A percentile compares a stretch with the other conserved stretches of the same genome.
Evolutionary conservation across 179 eudicot species (phyloP).

Genomic region (Beta macrorhiza): DNA sequence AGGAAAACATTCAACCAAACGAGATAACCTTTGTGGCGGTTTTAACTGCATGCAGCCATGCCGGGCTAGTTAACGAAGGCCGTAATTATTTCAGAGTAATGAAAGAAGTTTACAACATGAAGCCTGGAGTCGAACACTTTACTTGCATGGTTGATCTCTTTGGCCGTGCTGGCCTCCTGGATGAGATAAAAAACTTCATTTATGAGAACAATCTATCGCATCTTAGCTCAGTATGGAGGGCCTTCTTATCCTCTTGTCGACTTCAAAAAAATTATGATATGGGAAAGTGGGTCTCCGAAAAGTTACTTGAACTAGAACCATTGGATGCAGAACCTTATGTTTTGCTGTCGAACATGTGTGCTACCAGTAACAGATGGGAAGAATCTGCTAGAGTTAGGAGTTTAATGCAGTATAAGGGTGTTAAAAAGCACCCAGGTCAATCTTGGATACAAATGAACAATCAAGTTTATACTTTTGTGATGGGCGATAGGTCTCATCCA

Average conservation of each 20-base stretch:
- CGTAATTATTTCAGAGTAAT: slow-evolving; percentile 54
- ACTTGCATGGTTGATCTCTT: slow-evolving; percentile 86
- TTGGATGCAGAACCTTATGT: slow-evolving; percentile 57
- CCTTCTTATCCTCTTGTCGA: slow-evolving; percentile 75
- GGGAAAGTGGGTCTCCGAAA: slow-evolving; percentile 65
- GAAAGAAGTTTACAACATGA: slow-evolving; percentile 55
- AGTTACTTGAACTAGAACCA: slow-evolving; percentile 67
- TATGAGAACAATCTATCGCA: slow-evolving; percentile 50
- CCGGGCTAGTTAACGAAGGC: slow-evolving; percentile 72
- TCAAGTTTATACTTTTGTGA: slow-evolving; percentile 34
- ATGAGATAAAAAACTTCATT: slow-evolving; percentile 63
- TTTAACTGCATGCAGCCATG: slow-evolving; percentile 72
- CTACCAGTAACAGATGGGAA: slow-evolving; percentile 59
- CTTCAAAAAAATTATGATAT: slow-evolving; percentile 67
- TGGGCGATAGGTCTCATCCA: slow-evolving; percentile 39
- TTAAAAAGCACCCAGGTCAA: slow-evolving; percentile 65
- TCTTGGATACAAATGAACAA: slow-evolving; percentile 61
- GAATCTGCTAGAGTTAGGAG: slow-evolving; percentile 64
- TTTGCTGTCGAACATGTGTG: slow-evolving; percentile 64
- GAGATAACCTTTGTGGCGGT: slow-evolving; percentile 68
- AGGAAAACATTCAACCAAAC: slow-evolving; percentile 60
- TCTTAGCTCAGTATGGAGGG: slow-evolving; percentile 69
- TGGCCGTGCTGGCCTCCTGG: slow-evolving; percentile 70
- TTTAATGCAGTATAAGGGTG: slow-evolving; percentile 62
- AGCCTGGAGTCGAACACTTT: slow-evolving; percentile 65